phyloP scores from a whole-genome alignment of 192 early-diverging fungal genomes.

The Entomortierella beljakovae region DNA sequence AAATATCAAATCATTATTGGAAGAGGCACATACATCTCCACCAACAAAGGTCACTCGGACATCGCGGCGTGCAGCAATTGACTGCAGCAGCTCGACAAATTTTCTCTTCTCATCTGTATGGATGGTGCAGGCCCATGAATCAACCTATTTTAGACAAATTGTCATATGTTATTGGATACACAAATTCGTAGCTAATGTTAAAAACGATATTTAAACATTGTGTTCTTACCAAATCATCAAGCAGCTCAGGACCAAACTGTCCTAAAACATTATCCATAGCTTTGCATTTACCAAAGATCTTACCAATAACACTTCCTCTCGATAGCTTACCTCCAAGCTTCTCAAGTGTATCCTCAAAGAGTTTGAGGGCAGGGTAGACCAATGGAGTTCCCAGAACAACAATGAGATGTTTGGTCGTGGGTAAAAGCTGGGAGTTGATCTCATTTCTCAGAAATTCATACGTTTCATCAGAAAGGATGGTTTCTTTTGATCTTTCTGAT shows the following conservation, averaged over 20 bases:
- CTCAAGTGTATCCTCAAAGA: conserved; percentile 75
- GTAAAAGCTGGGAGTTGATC: conserved; percentile 63
- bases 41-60: conserved; percentile 84
- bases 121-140: conserved; percentile 63
- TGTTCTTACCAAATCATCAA: conserved; percentile 78
- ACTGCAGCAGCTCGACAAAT: conserved; percentile 74
- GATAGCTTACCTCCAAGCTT: conserved; percentile 51
- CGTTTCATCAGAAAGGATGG: conserved; percentile 68
- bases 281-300: conserved; percentile 69
- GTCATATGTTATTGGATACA: background rate
- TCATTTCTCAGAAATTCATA: conserved; percentile 71
- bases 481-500: conserved; percentile 73
- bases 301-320: conserved; percentile 64
- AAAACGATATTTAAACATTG: background rate
- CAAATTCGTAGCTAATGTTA: background rate
- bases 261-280: conserved; percentile 64
- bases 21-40: conserved; percentile 77
- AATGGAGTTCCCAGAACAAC: conserved; percentile 80
- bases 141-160: conserved; percentile 32
- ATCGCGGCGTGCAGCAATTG: conserved; percentile 64
- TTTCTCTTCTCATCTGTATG: conserved; percentile 78
- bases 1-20: background rate
- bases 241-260: conserved; percentile 87
- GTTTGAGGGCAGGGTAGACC: conserved; percentile 78
- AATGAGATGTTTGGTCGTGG: conserved; percentile 72